Percentiles rank a stretch among this genome's conserved stretches.
Evolutionary conservation across 2,329 filamentous ascomycete species (phyloP).

Genomic region (Aspergillus melleus): DNA sequence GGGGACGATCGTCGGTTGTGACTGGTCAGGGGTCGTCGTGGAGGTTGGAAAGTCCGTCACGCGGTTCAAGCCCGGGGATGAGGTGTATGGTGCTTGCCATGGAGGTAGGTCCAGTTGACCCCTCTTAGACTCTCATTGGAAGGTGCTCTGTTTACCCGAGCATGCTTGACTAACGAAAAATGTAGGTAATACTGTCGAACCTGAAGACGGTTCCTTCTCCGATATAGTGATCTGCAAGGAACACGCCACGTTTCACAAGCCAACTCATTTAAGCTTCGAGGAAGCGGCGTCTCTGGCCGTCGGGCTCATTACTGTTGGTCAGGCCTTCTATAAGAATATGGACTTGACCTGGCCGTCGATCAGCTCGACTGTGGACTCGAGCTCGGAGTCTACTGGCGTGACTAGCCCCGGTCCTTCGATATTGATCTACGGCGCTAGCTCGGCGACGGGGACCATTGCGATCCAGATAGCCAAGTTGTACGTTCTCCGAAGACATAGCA

Average conservation of each 20-base stretch:
- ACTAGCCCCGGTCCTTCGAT: background rate
- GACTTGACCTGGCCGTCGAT: background rate
- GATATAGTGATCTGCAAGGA: background rate
- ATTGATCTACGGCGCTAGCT: constrained; percentile 4
- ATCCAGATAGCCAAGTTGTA: constrained; percentile 5
- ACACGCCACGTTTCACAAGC: background rate
- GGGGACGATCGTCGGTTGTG: constrained; percentile 5
- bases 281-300: constrained; percentile 4
- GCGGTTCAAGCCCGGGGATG: background rate
- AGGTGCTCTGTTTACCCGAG: no score
- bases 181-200: background rate
- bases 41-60: background rate
- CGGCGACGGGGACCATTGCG: constrained; percentile 6
- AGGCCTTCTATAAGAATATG: constrained; percentile 1
- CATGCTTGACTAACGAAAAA: background rate
- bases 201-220: background rate
- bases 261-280: background rate
- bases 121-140: no score
- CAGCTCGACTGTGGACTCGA: background rate
- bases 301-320: background rate
- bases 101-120: background rate
- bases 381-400: background rate
- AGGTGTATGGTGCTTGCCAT: background rate
- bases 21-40: background rate
- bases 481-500: background rate